These are phyloP conservation scores for Nicotiana knightiana DNA, from an alignment of 257 asterid genomes.

Conservation along the genomic window DNA sequence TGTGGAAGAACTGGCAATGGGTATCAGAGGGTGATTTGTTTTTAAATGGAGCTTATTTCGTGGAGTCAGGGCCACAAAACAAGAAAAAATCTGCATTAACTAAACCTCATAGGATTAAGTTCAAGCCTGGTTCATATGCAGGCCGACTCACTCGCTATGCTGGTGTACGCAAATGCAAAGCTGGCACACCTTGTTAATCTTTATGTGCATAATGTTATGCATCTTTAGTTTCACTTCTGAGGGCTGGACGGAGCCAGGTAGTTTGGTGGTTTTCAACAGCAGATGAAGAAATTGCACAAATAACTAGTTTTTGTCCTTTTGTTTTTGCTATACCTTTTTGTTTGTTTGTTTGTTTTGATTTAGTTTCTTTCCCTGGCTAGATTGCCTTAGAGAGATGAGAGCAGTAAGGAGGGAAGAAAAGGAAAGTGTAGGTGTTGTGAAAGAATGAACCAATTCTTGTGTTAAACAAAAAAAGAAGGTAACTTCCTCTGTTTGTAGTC, in stretches of 20 bases:
- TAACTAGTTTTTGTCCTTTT: neutral
- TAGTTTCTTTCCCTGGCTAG: neutral
- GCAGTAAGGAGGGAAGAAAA: neutral
- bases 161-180: constrained; percentile 7
- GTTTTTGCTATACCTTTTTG: neutral
- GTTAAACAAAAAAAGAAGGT: no score
- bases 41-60: constrained; percentile 40
- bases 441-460: neutral
- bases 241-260: neutral
- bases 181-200: neutral
- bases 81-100: constrained; percentile 13
- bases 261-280: neutral
- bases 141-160: constrained; percentile 9
- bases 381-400: no score
- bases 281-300: neutral
- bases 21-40: constrained; percentile 44
- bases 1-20: constrained; percentile 55
- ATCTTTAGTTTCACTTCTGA: neutral
- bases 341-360: neutral
- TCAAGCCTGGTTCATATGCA: constrained; percentile 17
- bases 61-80: constrained; percentile 35
- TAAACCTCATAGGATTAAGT: constrained; percentile 18
- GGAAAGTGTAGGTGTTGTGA: neutral
- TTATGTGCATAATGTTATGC: neutral
- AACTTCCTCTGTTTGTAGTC: no score